Conservation (phyloP, 306 rosid genomes). For the Acacia crassicarpa region DNA sequence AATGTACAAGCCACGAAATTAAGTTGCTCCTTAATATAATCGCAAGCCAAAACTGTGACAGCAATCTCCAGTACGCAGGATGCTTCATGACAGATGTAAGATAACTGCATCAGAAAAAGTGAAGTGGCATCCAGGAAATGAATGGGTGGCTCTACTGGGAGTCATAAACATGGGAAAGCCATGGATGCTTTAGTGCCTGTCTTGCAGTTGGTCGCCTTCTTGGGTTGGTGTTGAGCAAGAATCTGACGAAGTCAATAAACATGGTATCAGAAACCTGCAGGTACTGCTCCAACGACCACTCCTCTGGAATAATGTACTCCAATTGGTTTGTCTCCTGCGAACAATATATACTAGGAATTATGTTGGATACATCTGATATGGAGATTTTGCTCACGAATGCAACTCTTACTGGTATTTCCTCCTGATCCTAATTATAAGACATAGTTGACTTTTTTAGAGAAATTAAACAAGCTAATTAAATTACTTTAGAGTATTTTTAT, state of each 20-base stretch:
- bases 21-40: background rate
- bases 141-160: slow-evolving; percentile 23
- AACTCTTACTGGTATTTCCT: background rate
- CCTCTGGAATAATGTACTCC: slow-evolving; percentile 89
- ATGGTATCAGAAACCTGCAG: slow-evolving; percentile 55
- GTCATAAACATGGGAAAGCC: slow-evolving; percentile 76
- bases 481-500: no score
- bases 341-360: slow-evolving; percentile 12
- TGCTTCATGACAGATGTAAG: background rate
- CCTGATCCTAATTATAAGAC: no score
- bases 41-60: background rate
- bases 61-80: slow-evolving; percentile 9
- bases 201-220: slow-evolving; percentile 75
- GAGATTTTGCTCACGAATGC: background rate
- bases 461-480: no score
- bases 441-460: no score
- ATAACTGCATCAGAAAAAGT: background rate
- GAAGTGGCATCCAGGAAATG: background rate
- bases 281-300: slow-evolving; percentile 70
- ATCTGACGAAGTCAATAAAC: slow-evolving; percentile 68
- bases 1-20: slow-evolving; percentile 25
- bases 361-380: background rate
- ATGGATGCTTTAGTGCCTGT: slow-evolving; percentile 91
- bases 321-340: slow-evolving; percentile 78
- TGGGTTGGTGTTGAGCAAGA: slow-evolving; percentile 75